A percentile compares a stretch with the other conserved stretches of the same genome.
Conservation (phyloP, 805 yeast species). For the Zygotorulaspora sp. region DNA sequence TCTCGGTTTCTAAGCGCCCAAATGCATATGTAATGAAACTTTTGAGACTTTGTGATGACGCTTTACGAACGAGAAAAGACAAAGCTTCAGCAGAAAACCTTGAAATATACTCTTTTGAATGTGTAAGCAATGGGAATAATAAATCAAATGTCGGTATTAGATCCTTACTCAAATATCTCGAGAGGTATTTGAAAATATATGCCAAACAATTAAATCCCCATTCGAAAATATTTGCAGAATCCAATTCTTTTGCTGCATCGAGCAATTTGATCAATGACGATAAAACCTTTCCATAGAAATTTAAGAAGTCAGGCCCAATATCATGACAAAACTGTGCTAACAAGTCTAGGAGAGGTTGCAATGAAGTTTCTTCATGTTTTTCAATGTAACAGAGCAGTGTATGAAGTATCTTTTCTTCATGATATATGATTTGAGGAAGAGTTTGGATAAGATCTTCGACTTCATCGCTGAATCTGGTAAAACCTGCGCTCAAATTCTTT, state of each 20-base stretch:
- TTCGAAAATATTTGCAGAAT: constrained; percentile 63
- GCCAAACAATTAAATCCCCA: constrained; percentile 83
- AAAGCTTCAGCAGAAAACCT: constrained; percentile 89
- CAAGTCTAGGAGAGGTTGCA: constrained; percentile 77
- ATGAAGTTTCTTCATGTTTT: constrained; percentile 60
- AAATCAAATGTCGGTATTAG: constrained; percentile 63
- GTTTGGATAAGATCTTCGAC: constrained; percentile 57
- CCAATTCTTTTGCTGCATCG: constrained; percentile 42
- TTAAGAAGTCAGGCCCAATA: constrained; percentile 84
- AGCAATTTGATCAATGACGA: constrained; percentile 44
- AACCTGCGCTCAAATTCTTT: constrained; percentile 69
- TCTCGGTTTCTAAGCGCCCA: constrained; percentile 30
- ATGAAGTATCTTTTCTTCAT: constrained; percentile 57
- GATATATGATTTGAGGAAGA: constrained; percentile 74
- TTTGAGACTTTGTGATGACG: constrained; percentile 45
- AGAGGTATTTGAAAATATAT: constrained; percentile 80
- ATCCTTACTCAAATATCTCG: constrained; percentile 58
- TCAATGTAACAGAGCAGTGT: constrained; percentile 45
- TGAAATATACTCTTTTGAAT: constrained; percentile 59
- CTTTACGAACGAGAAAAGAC: constrained; percentile 74
- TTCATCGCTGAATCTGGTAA: constrained; percentile 55
- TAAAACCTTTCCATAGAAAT: constrained; percentile 55
- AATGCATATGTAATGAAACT: constrained; percentile 44
- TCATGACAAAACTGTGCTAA: constrained; percentile 86
- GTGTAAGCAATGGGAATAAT: constrained; percentile 57